phyloP scores from a whole-genome alignment of 139 green algal genomes.

The Closterium sp. region DNA sequence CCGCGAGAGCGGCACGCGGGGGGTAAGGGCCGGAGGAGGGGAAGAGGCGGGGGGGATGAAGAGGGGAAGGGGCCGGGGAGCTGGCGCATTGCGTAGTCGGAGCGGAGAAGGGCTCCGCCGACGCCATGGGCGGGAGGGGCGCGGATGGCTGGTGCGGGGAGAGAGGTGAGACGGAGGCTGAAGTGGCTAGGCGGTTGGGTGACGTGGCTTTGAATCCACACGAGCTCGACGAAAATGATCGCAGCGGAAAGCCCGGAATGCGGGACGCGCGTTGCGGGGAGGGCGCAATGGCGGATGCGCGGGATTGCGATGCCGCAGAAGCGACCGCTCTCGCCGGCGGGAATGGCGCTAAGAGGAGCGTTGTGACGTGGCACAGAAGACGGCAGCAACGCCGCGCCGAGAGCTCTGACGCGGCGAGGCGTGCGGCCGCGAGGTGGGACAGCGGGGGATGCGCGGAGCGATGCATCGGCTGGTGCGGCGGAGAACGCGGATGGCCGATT shows the following conservation, averaged over 20 bases:
- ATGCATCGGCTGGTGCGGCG: background rate
- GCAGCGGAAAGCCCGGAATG: background rate
- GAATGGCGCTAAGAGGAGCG: background rate
- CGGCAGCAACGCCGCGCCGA: background rate
- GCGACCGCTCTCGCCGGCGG: background rate
- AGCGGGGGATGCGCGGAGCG: background rate
- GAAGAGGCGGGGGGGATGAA: background rate
- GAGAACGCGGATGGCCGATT: background rate
- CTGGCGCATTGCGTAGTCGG: background rate
- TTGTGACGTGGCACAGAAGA: background rate
- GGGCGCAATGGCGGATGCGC: background rate
- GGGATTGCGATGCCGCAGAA: background rate
- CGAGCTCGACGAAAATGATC: background rate
- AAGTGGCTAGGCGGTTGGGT: background rate
- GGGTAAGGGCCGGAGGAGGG: background rate
- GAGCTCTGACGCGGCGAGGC: background rate
- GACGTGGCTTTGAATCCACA: background rate
- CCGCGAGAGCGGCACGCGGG: background rate
- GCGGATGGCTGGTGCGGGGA: background rate
- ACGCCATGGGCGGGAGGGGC: background rate
- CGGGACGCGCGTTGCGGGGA: background rate
- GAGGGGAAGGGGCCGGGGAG: background rate
- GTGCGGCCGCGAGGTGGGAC: too few relatives aligned
- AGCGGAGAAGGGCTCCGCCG: background rate
- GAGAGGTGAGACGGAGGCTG: background rate